A percentile compares a stretch with the other conserved stretches of the same genome.
These are phyloP conservation scores for Sinapis alba DNA, from an alignment of 441 rosid genomes.

Conservation along the genomic window DNA sequence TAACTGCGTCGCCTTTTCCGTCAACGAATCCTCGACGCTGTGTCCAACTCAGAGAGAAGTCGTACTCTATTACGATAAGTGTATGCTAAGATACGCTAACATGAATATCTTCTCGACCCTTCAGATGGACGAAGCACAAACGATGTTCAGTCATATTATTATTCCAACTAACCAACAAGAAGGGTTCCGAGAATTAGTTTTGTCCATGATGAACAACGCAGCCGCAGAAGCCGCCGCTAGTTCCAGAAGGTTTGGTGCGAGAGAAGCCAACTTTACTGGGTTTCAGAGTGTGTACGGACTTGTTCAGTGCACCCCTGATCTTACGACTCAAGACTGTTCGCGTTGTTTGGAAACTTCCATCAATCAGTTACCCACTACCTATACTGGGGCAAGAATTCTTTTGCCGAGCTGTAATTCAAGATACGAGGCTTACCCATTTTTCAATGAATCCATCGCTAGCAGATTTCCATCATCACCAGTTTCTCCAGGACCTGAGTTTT, in stretches of 20 bases:
- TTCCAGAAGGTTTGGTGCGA: neutral
- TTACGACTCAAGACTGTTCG: neutral
- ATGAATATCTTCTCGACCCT: neutral
- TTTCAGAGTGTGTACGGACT: neutral
- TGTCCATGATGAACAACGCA: neutral
- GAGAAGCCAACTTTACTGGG: neutral
- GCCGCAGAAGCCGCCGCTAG: neutral
- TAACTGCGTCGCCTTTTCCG: neutral
- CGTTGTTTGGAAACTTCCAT: neutral
- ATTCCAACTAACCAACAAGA: neutral
- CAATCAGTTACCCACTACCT: neutral
- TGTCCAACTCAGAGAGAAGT: neutral
- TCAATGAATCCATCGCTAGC: neutral
- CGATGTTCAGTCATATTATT: neutral
- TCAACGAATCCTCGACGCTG: neutral
- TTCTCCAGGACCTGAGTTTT: neutral
- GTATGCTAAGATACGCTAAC: neutral
- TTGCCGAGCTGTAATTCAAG: neutral
- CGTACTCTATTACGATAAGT: neutral
- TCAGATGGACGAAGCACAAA: neutral
- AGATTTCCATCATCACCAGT: neutral
- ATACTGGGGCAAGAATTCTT: neutral
- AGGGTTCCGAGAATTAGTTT: neutral
- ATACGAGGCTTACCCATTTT: neutral
- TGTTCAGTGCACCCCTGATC: neutral